Conservation (phyloP, 2,329 filamentous ascomycete genomes). For the Endocalyx cinctus region DNA sequence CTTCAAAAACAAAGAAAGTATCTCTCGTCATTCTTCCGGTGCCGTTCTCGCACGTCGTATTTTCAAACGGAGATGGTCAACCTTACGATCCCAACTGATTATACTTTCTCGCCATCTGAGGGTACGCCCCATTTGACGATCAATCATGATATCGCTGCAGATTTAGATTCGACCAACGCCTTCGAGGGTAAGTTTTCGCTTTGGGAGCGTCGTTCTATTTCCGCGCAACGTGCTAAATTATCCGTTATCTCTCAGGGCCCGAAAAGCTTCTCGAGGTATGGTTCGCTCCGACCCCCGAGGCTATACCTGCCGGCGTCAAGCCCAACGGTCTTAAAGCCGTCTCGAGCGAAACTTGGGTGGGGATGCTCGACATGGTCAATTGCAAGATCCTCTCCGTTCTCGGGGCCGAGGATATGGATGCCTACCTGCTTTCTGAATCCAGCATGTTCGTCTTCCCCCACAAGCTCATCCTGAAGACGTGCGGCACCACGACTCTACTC, state of each 20-base stretch:
- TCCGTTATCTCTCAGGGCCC: too few species aligned
- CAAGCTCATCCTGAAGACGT: slow-evolving; percentile 98
- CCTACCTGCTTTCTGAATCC: slow-evolving; percentile 94
- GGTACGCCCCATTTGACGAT: slow-evolving; percentile 90
- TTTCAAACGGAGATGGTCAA: slow-evolving; percentile 70
- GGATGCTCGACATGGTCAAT: slow-evolving; percentile 96
- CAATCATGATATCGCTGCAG: slow-evolving; percentile 89
- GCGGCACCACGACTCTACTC: slow-evolving; percentile 90
- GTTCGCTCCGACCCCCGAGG: slow-evolving; percentile 78
- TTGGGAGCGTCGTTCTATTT: background rate
- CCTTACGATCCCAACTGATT: slow-evolving; percentile 73
- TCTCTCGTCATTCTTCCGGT: slow-evolving; percentile 14
- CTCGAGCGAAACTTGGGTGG: slow-evolving; percentile 80
- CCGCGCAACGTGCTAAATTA: slow-evolving; percentile 3
- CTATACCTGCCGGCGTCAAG: slow-evolving; percentile 65
- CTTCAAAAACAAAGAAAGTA: slow-evolving; percentile 19
- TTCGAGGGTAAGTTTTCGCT: slow-evolving; percentile 68
- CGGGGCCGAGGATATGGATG: slow-evolving; percentile 89
- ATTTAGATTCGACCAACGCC: slow-evolving; percentile 90
- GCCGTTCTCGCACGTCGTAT: slow-evolving; percentile 11
- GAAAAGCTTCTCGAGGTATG: slow-evolving; percentile 98
- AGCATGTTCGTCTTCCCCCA: slow-evolving; percentile 99
- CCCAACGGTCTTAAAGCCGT: slow-evolving; percentile 83
- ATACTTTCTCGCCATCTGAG: slow-evolving; percentile 76
- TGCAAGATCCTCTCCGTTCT: slow-evolving; percentile 97